Percentiles rank a stretch among this genome's conserved stretches.
Evolutionary conservation across 306 rosid species (phyloP).

Genomic region (Dryas alaskensis): DNA sequence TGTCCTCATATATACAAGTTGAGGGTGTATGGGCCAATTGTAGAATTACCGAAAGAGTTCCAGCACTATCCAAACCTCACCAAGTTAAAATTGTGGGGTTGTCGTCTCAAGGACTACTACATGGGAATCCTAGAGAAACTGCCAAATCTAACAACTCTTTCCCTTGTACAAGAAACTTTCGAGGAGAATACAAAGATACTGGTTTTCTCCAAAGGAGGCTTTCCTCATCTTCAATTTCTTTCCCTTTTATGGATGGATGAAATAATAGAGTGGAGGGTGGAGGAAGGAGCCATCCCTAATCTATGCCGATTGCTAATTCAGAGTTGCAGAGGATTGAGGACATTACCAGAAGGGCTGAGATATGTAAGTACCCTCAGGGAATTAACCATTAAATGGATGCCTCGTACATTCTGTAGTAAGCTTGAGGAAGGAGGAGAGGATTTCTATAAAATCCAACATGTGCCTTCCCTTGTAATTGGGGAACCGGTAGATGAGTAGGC

Average conservation of each 20-base stretch:
- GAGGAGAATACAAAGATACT: conserved; percentile 26
- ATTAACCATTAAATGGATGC: conserved; percentile 39
- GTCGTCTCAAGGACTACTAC: conserved; percentile 40
- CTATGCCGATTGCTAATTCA: conserved; percentile 28
- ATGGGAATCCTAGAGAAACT: conserved; percentile 44
- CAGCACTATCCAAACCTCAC: conserved; percentile 31
- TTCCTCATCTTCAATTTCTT: conserved; percentile 37
- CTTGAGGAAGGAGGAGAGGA: conserved; percentile 44
- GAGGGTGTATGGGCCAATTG: neutral
- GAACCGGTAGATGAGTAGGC: neutral
- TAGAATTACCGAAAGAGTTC: conserved; percentile 15
- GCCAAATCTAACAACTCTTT: conserved; percentile 39
- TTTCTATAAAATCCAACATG: conserved; percentile 46
- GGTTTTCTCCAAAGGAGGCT: conserved; percentile 37
- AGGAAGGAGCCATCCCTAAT: conserved; percentile 36
- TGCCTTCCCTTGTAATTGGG: conserved; percentile 31
- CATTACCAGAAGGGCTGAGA: conserved; percentile 41
- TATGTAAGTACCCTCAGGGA: conserved; percentile 28
- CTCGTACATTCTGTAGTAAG: conserved; percentile 25
- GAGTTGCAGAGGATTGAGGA: conserved; percentile 25
- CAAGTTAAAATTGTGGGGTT: conserved; percentile 35
- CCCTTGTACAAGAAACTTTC: conserved; percentile 23
- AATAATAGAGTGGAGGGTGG: conserved; percentile 43
- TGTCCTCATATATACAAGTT: neutral
- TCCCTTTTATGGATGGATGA: conserved; percentile 20